Base-by-base conservation (phyloP, 257 asterid species). In the Linaria vulgaris region DNA sequence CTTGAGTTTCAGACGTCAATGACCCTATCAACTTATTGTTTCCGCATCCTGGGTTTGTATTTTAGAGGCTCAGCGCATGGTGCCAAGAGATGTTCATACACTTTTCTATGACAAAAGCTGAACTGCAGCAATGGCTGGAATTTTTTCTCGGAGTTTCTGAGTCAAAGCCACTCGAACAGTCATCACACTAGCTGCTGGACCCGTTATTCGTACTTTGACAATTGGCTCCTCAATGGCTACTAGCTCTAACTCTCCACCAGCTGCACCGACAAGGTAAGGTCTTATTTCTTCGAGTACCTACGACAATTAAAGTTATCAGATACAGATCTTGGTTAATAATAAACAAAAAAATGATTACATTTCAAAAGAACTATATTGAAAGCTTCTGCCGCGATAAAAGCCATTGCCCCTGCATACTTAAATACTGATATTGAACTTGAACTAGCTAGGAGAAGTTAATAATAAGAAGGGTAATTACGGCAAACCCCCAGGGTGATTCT, bases 141-240 rank as follows among this genome's bases (percentile, higher is more conserved):
- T 85, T 49, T 92, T 92, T 66, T 89, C 99, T 57, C 99, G 76
- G 57, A 89, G 88, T 75, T 89, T 92, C 83, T 89, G 97, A 64
- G 99, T 83, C 5, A 92, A 91, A 72, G 99, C 99, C 47, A 92
- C 96, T 24, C 99, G 86, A 64, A 89, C 97, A 20, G 99, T 92
- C 91, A 92, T 92, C 48, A 92, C 99, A 61, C 90, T 78, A 41
- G 96, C 94, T 17, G 97, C 99, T 58, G 99, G 99, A 39, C 99
- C 99, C 0, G 87, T 75, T 53, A 92, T 77, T 48, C 97, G 86
- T 62, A 92, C 88, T 76, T 92, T 92, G 45, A 89, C 96, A 68
- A 92, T 87, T 8, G 96, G 96, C 71, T 89, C 95, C 72, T 92
- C 96, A 2, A 92, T 92, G 51, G 61, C 84, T 54, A 92, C 91